Base-by-base conservation (phyloP, 2,329 filamentous ascomycete genomes). In the Apiospora aurea region DNA sequence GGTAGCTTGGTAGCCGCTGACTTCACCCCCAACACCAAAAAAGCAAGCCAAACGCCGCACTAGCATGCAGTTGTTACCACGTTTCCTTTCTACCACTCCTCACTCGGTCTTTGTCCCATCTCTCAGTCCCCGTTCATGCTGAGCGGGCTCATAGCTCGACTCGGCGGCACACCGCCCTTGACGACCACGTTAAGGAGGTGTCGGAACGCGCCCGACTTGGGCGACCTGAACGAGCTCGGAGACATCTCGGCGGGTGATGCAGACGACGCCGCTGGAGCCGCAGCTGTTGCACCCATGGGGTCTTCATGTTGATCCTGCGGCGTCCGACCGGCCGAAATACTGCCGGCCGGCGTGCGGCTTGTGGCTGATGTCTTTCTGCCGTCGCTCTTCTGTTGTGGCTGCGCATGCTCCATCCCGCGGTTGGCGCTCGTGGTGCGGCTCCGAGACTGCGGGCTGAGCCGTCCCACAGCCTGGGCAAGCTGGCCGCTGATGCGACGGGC, bases 171-270 rank as follows among this genome's bases (percentile, higher is more conserved):
- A 53, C 53, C 71, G 18, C 57, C 57, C 38, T 72, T 69, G 38
- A 66, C 46, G 38, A 66, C 46, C 6, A 70, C 13, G 6, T 70
- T 66, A 24, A 75, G 16, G 1, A 74, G 64, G 24, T 72, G 47
- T 21, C 75, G 73, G 34, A 77, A 53, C 2, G 69, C 69, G 21
- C 72, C 66, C 24, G 73, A 70, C 14, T 67, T 74, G n/a, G 74
- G 72, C 21, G 53, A 61, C 53, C 38, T 61, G 53, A 11, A 10
- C 7, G 53, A 57, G 1, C 16, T 57, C 5, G 26, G 51, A 8
- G 51, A 29, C 26, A 70, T 71, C 4, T 70, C 69, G 16, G 69
- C 69, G 21, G 71, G 71, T 14, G 67, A 69, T 24, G 69, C 64
- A 10, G 29, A 16, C 16, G 66, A 41, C 2, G 10, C 34, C 18